Conservation (phyloP, 179 eudicot genomes). For the Camellia oleifera region DNA sequence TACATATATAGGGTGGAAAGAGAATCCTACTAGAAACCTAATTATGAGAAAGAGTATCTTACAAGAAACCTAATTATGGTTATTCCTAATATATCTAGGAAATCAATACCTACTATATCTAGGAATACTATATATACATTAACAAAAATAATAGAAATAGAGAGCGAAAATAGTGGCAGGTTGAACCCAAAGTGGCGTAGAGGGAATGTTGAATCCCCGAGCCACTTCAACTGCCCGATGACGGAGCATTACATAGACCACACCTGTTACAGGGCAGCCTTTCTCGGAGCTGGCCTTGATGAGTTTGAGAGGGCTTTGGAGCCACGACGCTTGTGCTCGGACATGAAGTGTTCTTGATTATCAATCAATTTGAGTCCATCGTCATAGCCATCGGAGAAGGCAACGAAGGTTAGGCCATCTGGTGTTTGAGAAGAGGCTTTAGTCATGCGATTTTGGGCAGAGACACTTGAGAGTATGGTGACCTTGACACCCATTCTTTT, state of each 20-base stretch:
- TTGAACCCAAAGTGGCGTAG: constrained; percentile 56
- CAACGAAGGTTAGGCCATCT: constrained; percentile 1
- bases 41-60: no score
- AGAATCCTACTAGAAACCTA: no score
- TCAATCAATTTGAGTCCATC: constrained; percentile 19
- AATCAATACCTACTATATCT: no score
- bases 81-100: no score
- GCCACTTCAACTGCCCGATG: constrained; percentile 56
- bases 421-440: neutral
- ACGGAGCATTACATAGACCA: constrained; percentile 43
- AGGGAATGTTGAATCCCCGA: constrained; percentile 30
- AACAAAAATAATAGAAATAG: constrained; percentile 34
- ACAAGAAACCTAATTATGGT: no score
- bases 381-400: constrained; percentile 53
- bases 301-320: constrained; percentile 20
- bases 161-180: constrained; percentile 46
- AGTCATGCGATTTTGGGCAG: constrained; percentile 28
- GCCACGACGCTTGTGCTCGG: constrained; percentile 24
- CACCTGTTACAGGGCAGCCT: constrained; percentile 28
- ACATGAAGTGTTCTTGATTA: neutral
- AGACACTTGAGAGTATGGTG: constrained; percentile 12
- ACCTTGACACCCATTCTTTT: neutral
- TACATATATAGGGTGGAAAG: no score
- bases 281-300: constrained; percentile 14
- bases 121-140: no score